phyloP scores from a whole-genome alignment of 192 early-diverging fungal genomes.

The Coemansia reversa region DNA sequence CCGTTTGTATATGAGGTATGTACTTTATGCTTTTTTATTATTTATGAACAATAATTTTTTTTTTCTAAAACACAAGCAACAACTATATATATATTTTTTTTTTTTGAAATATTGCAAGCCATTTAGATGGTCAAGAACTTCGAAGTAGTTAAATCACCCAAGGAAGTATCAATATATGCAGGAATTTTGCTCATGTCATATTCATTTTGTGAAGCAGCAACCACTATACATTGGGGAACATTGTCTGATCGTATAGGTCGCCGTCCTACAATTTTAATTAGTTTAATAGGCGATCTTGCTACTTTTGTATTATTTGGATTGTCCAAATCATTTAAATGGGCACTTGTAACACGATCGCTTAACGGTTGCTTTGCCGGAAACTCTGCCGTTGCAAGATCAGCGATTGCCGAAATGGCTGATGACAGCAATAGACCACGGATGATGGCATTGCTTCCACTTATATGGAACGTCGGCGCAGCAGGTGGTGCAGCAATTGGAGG shows the following conservation, averaged over 20 bases:
- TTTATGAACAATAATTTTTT: too few species aligned
- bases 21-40: too few species aligned
- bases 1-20: constrained; percentile 80
- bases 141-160: constrained; percentile 61
- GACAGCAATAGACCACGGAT: constrained; percentile 69
- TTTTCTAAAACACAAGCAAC: too few species aligned
- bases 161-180: constrained; percentile 74
- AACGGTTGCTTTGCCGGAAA: constrained; percentile 75
- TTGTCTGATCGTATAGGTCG: constrained; percentile 77
- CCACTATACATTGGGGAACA: constrained; percentile 61
- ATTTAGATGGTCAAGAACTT: constrained; percentile 22
- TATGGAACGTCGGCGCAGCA: constrained; percentile 62
- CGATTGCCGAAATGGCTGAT: constrained; percentile 81
- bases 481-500: constrained; percentile 74
- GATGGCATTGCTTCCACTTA: constrained; percentile 70
- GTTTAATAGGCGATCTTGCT: constrained; percentile 69
- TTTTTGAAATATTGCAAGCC: background rate
- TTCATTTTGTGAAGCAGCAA: constrained; percentile 48
- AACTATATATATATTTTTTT: too few species aligned
- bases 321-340: constrained; percentile 57
- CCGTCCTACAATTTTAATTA: constrained; percentile 69
- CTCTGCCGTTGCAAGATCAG: constrained; percentile 72
- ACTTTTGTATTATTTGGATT: constrained; percentile 71
- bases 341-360: constrained; percentile 58
- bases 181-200: constrained; percentile 52